Evolutionary conservation across 768 basidiomycete species (phyloP).

Genomic region (Suillus americanus): DNA sequence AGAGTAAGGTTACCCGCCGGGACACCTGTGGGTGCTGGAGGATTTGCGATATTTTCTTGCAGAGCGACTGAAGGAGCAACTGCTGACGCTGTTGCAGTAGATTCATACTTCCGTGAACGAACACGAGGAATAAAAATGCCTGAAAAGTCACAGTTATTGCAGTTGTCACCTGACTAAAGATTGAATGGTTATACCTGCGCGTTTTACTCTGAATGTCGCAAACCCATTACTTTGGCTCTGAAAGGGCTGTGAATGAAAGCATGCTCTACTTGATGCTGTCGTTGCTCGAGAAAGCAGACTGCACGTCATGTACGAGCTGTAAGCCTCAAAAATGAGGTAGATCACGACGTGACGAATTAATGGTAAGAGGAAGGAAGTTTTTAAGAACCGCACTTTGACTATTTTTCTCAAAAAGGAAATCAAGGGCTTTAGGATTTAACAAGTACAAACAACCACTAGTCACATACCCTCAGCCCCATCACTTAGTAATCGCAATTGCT

Average conservation of each 20-base stretch:
- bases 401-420: constrained; percentile 4
- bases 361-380: constrained; percentile 8
- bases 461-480: background rate
- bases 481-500: background rate
- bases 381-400: background rate
- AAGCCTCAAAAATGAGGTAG: constrained; percentile 7
- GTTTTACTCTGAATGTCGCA: background rate
- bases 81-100: constrained; percentile 5
- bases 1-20: background rate
- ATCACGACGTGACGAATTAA: background rate
- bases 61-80: background rate
- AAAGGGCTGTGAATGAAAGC: background rate
- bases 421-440: background rate
- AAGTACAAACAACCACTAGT: constrained; percentile 1
- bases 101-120: constrained; percentile 3
- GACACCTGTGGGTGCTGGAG: background rate
- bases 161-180: background rate
- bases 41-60: background rate
- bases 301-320: constrained; percentile 4
- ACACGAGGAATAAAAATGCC: background rate
- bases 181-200: background rate
- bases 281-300: constrained; percentile 5
- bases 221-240: constrained; percentile 2
- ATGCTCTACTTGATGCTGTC: constrained; percentile 3
- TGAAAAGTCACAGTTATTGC: background rate